These are phyloP conservation scores for Cynara cardunculus DNA, from an alignment of 129 eudicot genomes.

Conservation along the genomic window DNA sequence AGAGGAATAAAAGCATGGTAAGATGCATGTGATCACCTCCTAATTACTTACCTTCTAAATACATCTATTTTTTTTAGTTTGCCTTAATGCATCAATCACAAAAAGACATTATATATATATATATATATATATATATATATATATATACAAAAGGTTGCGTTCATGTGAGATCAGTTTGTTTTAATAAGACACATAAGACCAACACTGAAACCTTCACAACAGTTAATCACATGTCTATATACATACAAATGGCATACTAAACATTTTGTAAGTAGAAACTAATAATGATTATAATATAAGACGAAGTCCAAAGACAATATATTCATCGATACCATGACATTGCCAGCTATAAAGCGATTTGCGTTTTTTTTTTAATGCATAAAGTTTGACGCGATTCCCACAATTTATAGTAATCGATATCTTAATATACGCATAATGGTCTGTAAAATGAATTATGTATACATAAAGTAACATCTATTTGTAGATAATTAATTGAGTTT, in stretches of 20 bases:
- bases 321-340: neutral
- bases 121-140: too few relatives aligned
- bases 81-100: neutral
- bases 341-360: conserved; percentile 10
- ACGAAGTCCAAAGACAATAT: neutral
- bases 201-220: too few relatives aligned
- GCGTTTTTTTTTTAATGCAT: neutral
- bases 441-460: neutral
- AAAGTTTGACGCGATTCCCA: conserved; percentile 20
- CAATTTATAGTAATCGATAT: conserved; percentile 22
- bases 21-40: conserved; percentile 34
- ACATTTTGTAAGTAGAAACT: neutral
- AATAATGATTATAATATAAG: neutral
- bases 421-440: conserved; percentile 21
- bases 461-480: neutral
- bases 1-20: conserved; percentile 45
- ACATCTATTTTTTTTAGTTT: neutral
- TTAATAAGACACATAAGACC: too few relatives aligned
- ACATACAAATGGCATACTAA: too few relatives aligned
- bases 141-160: too few relatives aligned
- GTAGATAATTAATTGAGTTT: conserved; percentile 23
- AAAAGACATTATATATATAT: too few relatives aligned
- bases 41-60: conserved; percentile 25
- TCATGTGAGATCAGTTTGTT: too few relatives aligned
- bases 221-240: too few relatives aligned